Percentiles rank a stretch among this genome's conserved stretches.
Evolutionary conservation across 108 stramenopile genomes (phyloP).

Genomic region (Skeletonema menzelii): DNA sequence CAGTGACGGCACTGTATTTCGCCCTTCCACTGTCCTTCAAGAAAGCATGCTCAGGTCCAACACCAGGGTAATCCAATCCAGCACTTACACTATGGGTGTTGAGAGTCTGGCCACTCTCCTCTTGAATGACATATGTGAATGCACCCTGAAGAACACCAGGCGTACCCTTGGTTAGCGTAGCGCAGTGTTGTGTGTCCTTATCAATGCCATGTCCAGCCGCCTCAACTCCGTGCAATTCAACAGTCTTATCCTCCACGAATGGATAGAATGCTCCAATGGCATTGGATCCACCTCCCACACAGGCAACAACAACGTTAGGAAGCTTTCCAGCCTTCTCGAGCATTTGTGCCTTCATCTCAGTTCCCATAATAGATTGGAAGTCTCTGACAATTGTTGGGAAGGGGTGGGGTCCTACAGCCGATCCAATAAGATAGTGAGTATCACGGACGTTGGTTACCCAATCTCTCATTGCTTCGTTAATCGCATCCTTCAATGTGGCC

Average conservation of each 20-base stretch:
- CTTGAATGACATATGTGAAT: constrained; percentile 90
- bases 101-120: constrained; percentile 88
- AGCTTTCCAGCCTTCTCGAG: constrained; percentile 88
- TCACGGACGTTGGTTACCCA: constrained; percentile 97
- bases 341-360: constrained; percentile 84
- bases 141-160: constrained; percentile 96
- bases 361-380: constrained; percentile 92
- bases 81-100: constrained; percentile 95
- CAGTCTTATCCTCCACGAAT: constrained; percentile 82
- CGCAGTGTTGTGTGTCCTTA: constrained; percentile 80
- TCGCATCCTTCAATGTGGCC: constrained; percentile 95
- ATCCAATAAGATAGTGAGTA: constrained; percentile 97
- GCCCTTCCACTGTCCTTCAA: constrained; percentile 92
- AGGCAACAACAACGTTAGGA: constrained; percentile 93
- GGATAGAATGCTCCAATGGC: constrained; percentile 96
- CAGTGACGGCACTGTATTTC: constrained; percentile 88
- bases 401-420: constrained; percentile 96
- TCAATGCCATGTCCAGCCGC: constrained; percentile 92
- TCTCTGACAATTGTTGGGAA: constrained; percentile 97
- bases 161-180: constrained; percentile 89
- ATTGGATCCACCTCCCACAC: constrained; percentile 97
- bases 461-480: constrained; percentile 98
- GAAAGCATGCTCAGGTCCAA: constrained; percentile 95
- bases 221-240: constrained; percentile 93
- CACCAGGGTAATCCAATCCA: constrained; percentile 97